Base-by-base conservation (phyloP, 164 flowering plant species). In the Magnolia officinalis region DNA sequence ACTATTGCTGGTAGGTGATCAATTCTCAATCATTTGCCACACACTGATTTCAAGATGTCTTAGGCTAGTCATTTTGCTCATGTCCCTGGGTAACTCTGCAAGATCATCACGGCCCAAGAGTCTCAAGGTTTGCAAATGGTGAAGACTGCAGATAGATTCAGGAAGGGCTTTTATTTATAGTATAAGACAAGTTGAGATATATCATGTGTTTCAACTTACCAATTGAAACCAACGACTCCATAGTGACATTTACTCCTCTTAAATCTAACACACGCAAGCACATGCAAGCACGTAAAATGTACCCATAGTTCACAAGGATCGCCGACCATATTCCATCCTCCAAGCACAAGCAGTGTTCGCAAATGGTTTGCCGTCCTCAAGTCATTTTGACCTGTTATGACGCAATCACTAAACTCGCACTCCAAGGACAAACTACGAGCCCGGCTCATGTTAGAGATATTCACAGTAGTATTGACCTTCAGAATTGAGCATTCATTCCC, bases 81-180 rank as follows among this genome's bases (percentile, higher is more conserved):
- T 70, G 31, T 24, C 23, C 14, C 14, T 26, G n/a, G 74, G 78
- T 51, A 76, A 58, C 9, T 49, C 45, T 5, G 4, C 52, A 21
- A 76, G 74, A 11, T 4, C 2, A 45, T 23, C 11, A 50, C 78
- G 61, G 1, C 23, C n/a, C 11, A 11, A 29, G 50, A 76, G 74
- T 63, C 23, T 71, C 31, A 76, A 50, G 68, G 74, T 70, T 63
- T 76, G 78, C 49, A 76, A 71, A 76, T 71, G 21, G 13, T 8
- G 21, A 8, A 76, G 74, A 24, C 14, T 49, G 45, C 50, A 21
- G 9, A 70, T 59, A 49, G 74, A 61, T 21, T 70, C 49, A 4
- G 78, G 74, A 23, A 76, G 6, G 49, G 19, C 18, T 14, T 21
- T 0, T 37, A 76, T 70, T 2, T 2, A n/a, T 1, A 18, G 45